These are phyloP conservation scores for Phaseolus lunatus DNA, from an alignment of 306 rosid species.

Conservation along the genomic window DNA sequence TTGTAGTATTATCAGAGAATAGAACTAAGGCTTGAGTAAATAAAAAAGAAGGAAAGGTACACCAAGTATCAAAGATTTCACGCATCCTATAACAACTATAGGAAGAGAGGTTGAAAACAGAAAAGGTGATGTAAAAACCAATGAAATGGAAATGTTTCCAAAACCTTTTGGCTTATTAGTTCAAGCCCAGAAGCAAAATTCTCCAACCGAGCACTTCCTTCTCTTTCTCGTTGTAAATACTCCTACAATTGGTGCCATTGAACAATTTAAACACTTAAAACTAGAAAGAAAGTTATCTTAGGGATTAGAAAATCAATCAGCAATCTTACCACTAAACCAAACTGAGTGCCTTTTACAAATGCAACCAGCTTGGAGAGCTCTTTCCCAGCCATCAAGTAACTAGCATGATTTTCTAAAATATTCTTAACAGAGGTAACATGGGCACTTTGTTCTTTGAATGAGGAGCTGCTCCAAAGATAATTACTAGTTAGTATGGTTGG, in stretches of 20 bases:
- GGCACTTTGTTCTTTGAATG: slow-evolving; percentile 90
- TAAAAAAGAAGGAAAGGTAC: slow-evolving; percentile 34
- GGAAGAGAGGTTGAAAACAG: slow-evolving; percentile 14
- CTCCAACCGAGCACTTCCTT: slow-evolving; percentile 89
- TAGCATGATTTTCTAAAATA: slow-evolving; percentile 93
- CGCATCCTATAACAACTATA: slow-evolving; percentile 26
- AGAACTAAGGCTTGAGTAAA: slow-evolving; percentile 7
- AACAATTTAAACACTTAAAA: slow-evolving; percentile 42
- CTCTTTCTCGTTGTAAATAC: slow-evolving; percentile 90
- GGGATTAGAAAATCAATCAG: slow-evolving; percentile 30
- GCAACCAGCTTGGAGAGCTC: slow-evolving; percentile 98
- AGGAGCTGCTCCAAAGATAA: slow-evolving; percentile 61
- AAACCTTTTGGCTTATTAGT: slow-evolving; percentile 84
- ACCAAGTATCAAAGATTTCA: slow-evolving; percentile 1
- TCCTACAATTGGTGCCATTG: slow-evolving; percentile 63
- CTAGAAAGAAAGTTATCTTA: slow-evolving; percentile 13
- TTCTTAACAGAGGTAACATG: slow-evolving; percentile 86
- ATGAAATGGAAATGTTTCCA: slow-evolving; percentile 29
- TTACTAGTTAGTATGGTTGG: slow-evolving; percentile 39
- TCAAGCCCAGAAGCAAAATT: slow-evolving; percentile 95
- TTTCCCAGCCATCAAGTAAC: slow-evolving; percentile 93
- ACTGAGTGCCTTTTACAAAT: slow-evolving; percentile 95
- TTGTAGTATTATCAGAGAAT: slow-evolving; percentile 2
- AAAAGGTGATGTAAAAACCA: slow-evolving; percentile 36
- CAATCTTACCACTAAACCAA: slow-evolving; percentile 88